A percentile compares a stretch with the other conserved stretches of the same genome.
These are phyloP conservation scores for Xylaria intraflava DNA, from an alignment of 495 filamentous ascomycete species.

Conservation along the genomic window DNA sequence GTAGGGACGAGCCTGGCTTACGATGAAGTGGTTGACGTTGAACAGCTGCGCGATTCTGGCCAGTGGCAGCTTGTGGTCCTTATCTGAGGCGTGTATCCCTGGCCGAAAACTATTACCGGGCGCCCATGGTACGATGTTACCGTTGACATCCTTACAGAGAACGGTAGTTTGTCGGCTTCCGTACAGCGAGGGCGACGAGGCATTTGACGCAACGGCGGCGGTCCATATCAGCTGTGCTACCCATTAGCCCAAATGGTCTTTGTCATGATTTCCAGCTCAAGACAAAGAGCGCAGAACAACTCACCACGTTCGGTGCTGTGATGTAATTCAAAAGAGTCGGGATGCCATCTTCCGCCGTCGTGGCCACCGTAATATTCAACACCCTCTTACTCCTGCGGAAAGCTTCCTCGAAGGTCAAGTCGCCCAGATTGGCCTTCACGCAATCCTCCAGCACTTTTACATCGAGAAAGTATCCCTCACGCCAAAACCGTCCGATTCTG, in stretches of 20 bases:
- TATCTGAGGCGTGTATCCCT: slow-evolving; percentile 62
- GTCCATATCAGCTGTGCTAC: slow-evolving; percentile 72
- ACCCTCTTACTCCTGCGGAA: slow-evolving; percentile 80
- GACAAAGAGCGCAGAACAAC: slow-evolving; percentile 24
- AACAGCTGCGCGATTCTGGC: slow-evolving; percentile 82
- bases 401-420: slow-evolving; percentile 91
- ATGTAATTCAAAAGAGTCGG: slow-evolving; percentile 88
- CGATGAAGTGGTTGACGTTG: slow-evolving; percentile 86
- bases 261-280: not conserved
- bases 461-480: slow-evolving; percentile 79
- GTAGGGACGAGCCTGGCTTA: slow-evolving; percentile 72
- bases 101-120: slow-evolving; percentile 61
- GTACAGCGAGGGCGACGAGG: slow-evolving; percentile 61
- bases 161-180: slow-evolving; percentile 55
- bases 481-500: slow-evolving; percentile 57
- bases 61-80: slow-evolving; percentile 73
- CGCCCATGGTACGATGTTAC: slow-evolving; percentile 74
- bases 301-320: slow-evolving; percentile 87
- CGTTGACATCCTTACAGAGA: slow-evolving; percentile 75
- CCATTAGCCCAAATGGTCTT: slow-evolving; percentile 8
- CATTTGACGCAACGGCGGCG: slow-evolving; percentile 87
- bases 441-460: slow-evolving; percentile 76
- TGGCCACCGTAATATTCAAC: slow-evolving; percentile 86
- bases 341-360: slow-evolving; percentile 62
- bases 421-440: slow-evolving; percentile 77